Evolutionary conservation across 2,329 filamentous ascomycete species (phyloP), one percentile per base, ranked within the genome.

Genomic region (Magnaporthiopsis incrustans): DNA sequence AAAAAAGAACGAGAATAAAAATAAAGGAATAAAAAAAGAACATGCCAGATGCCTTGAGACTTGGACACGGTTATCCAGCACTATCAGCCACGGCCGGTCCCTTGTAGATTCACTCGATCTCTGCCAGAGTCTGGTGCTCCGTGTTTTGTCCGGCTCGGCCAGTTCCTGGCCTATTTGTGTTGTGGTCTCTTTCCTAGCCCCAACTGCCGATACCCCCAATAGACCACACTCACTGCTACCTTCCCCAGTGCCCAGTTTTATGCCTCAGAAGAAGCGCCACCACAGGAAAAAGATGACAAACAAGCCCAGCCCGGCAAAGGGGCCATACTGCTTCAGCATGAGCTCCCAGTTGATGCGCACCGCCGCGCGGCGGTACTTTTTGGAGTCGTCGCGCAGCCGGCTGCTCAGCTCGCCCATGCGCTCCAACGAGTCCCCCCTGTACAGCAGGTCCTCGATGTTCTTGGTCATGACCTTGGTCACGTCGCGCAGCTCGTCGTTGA

Each of bases 381-480:
- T 91, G 75, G 90, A 95, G 74, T 99, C 95, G 74, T 99, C 95
- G 67, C 91, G 82, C 74, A 99, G 77, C 67, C 94, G 82, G 64
- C 87, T 89, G 71, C 90, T 96, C 73, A 97, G 89, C 79, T 98
- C 94, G 67, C 95, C 94, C 95, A 99, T 99, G 72, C 92, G 86
- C 79, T 99, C 95, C 69, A 99, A 78, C 71, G 89, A 95, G 75
- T 99, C 95, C 33, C 95, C 95, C 67, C 96, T 83, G 75, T 99
- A 99, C 63, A 99, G 81, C 73, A 99, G 79, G 76, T 99, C 95
- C 81, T 99, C 95, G 70, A 99, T 98, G 77, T 99, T 99, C 85
- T 98, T 98, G 64, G 93, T 98, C 96, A 99, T 99, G 73, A 99
- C 93, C 79, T 97, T 93, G 1, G 95, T 98, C 64, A 99, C 96